phyloP scores from a whole-genome alignment of 805 yeast species.

The Candida silvicultrix region DNA sequence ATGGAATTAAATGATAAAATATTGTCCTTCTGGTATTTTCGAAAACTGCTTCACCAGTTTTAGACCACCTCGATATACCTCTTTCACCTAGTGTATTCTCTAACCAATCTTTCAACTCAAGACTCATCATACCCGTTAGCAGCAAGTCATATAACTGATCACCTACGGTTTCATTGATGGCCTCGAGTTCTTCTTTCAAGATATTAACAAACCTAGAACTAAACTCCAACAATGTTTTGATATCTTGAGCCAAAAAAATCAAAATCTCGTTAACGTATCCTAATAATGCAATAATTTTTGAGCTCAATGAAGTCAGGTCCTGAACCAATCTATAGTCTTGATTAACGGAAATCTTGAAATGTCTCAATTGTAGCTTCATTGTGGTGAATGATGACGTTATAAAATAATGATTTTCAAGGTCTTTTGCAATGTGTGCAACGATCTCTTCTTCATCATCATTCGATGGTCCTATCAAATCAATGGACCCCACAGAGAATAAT shows the following conservation, averaged over 20 bases:
- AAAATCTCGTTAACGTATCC: constrained; percentile 29
- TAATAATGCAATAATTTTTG: constrained; percentile 21
- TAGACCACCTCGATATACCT: constrained; percentile 51
- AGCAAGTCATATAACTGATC: constrained; percentile 41
- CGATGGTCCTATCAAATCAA: constrained; percentile 3
- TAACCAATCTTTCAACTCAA: constrained; percentile 49
- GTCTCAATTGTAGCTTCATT: constrained; percentile 13
- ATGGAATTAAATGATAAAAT: constrained; percentile 45
- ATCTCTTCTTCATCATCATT: constrained; percentile 15
- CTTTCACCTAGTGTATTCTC: constrained; percentile 62
- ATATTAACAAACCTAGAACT: constrained; percentile 28
- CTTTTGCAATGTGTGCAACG: constrained; percentile 5
- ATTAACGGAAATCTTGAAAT: constrained; percentile 8
- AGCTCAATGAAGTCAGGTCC: constrained; percentile 9
- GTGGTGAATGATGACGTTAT: constrained; percentile 17
- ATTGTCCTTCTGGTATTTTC: constrained; percentile 42
- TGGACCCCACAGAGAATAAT: constrained; percentile 23
- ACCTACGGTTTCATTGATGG: constrained; percentile 23
- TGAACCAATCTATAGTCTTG: constrained; percentile 9
- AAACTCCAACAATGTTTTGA: constrained; percentile 32
- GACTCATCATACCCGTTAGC: constrained; percentile 48
- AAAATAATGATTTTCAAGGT: constrained; percentile 11
- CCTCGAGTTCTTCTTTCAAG: constrained; percentile 27
- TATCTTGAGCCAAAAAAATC: constrained; percentile 22
- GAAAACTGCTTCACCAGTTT: constrained; percentile 42